Conservation (phyloP, 2,329 filamentous ascomycete genomes). For the Nannizziopsis barbatae region DNA sequence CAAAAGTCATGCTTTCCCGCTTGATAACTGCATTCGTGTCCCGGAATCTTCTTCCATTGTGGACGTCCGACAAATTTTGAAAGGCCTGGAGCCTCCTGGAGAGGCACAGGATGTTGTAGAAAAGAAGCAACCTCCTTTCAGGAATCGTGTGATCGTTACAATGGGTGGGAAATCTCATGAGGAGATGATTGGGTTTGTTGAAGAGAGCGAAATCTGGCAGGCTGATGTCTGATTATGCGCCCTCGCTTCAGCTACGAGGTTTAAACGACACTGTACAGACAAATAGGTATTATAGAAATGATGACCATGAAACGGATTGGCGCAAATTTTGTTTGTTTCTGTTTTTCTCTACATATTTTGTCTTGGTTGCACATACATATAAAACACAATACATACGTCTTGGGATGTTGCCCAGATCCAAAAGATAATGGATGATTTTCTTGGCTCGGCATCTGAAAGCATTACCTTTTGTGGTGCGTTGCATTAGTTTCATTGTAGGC, state of each 20-base stretch:
- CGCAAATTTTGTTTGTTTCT: not conserved
- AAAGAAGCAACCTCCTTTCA: not conserved
- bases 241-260: not conserved
- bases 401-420: too few species aligned
- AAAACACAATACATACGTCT: too few species aligned
- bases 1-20: constrained; percentile 29
- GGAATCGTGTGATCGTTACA: constrained; percentile 12
- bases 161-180: constrained; percentile 3
- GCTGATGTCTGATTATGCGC: constrained; percentile 7
- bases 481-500: too few species aligned
- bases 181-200: constrained; percentile 11
- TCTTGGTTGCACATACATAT: too few species aligned
- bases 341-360: too few species aligned
- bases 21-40: constrained; percentile 49
- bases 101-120: not conserved
- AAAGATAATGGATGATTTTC: too few species aligned
- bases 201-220: constrained; percentile 13
- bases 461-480: too few species aligned
- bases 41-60: constrained; percentile 46
- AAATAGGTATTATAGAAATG: too few species aligned
- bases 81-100: not conserved
- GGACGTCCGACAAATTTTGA: constrained; percentile 32
- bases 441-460: too few species aligned
- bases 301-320: too few species aligned
- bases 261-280: too few species aligned